phyloP scores from a whole-genome alignment of 139 green algal genomes.

The Astrephomene gubernaculifera region DNA sequence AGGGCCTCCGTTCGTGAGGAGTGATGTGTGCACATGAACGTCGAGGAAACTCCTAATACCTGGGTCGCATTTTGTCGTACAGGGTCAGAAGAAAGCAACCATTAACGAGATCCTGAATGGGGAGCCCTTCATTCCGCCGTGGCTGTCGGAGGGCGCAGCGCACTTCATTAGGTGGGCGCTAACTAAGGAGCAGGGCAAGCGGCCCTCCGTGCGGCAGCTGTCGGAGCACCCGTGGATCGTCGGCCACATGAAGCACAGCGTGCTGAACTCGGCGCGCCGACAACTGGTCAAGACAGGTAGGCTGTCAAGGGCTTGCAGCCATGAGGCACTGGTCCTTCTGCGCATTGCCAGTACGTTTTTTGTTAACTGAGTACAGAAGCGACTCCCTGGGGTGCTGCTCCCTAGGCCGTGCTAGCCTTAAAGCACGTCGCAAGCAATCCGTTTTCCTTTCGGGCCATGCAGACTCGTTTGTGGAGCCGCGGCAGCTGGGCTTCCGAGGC shows the following conservation, averaged over 20 bases:
- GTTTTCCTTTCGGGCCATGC: not conserved
- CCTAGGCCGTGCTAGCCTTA: too few species aligned
- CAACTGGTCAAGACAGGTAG: conserved; percentile 36
- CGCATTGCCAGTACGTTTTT: too few species aligned
- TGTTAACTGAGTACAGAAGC: too few species aligned
- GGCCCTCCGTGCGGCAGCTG: conserved; percentile 58
- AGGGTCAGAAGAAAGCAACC: conserved; percentile 66
- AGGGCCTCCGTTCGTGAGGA: too few species aligned
- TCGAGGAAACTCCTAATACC: too few species aligned
- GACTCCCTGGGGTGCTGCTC: too few species aligned
- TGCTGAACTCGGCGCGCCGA: not conserved
- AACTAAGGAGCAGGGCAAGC: conserved; percentile 56
- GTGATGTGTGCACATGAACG: too few species aligned
- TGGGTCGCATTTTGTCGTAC: too few species aligned
- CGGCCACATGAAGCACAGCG: conserved; percentile 38
- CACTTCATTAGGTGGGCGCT: conserved; percentile 64
- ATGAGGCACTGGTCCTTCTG: too few species aligned
- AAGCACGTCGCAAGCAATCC: too few species aligned
- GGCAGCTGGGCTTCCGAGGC: conserved; percentile 37
- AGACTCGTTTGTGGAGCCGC: conserved; percentile 44
- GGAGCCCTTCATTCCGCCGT: conserved; percentile 50
- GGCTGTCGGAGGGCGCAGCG: conserved; percentile 47
- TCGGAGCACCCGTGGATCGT: conserved; percentile 63
- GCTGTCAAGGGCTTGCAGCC: too few species aligned
- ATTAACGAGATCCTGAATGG: conserved; percentile 62